Percentiles rank a stretch among this genome's conserved stretches.
Conservation (phyloP, 2,329 filamentous ascomycete genomes). For the Fusarium mexicanum region DNA sequence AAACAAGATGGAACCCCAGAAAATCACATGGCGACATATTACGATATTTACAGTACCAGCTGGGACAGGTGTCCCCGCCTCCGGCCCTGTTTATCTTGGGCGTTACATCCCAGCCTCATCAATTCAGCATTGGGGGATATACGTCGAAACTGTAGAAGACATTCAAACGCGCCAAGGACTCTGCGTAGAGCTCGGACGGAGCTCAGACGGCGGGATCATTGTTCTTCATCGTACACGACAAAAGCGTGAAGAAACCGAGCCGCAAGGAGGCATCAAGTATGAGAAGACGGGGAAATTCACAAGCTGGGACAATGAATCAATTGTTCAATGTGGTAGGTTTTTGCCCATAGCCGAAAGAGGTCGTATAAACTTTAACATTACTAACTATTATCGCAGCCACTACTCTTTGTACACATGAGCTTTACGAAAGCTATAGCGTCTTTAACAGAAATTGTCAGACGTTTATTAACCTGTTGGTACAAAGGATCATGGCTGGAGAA, state of each 20-base stretch:
- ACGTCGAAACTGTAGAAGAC: not conserved
- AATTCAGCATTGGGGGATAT: not conserved
- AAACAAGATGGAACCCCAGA: not conserved
- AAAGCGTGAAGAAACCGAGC: not conserved
- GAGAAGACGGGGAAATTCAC: not conserved
- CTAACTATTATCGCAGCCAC: not conserved
- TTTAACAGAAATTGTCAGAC: not conserved
- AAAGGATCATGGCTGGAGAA: not conserved
- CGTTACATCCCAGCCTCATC: not conserved
- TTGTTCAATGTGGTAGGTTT: not conserved
- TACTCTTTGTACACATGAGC: not conserved
- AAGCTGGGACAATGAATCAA: not conserved
- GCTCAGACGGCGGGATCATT: not conserved
- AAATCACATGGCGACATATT: not conserved
- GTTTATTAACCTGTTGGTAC: not conserved
- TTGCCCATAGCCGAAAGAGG: fast-evolving
- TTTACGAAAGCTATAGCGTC: not conserved
- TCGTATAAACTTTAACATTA: not conserved
- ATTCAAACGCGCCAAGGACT: not conserved
- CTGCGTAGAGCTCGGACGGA: not conserved
- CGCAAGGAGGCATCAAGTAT: not conserved
- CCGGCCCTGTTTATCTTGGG: not conserved
- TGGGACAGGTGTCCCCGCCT: not conserved
- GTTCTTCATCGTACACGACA: not conserved
- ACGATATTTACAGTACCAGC: not conserved